phyloP scores from a whole-genome alignment of 2,329 filamentous ascomycete species.

The Fusarium floridanum region DNA sequence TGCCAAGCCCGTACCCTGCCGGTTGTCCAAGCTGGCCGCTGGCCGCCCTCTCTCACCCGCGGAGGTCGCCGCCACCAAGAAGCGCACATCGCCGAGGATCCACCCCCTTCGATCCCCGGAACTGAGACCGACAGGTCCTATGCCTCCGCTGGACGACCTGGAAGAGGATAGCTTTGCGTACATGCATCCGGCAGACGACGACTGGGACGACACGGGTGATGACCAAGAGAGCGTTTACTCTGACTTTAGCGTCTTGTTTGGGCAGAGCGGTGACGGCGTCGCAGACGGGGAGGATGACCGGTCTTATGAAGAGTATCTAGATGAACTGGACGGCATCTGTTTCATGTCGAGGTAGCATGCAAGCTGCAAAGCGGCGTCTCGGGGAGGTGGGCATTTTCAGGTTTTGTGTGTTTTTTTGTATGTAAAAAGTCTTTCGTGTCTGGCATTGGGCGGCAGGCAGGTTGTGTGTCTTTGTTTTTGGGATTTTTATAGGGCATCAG shows the following conservation, averaged over 20 bases:
- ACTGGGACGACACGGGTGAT: constrained; percentile 56
- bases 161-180: constrained; percentile 64
- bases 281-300: constrained; percentile 53
- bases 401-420: neutral
- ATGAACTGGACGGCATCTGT: constrained; percentile 68
- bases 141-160: constrained; percentile 48
- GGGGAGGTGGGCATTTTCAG: neutral
- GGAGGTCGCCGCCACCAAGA: constrained; percentile 44
- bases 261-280: constrained; percentile 45
- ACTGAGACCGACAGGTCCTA: constrained; percentile 38
- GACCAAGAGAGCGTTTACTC: constrained; percentile 67
- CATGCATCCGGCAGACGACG: constrained; percentile 60
- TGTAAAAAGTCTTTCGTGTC: constrained; percentile 29
- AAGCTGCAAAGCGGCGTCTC: constrained; percentile 4
- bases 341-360: constrained; percentile 54
- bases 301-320: constrained; percentile 67
- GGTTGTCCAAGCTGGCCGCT: constrained; percentile 46
- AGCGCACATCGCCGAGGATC: constrained; percentile 48
- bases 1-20: constrained; percentile 41
- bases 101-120: constrained; percentile 54
- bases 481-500: constrained; percentile 12
- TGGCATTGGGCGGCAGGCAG: constrained; percentile 18
- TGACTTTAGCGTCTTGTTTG: constrained; percentile 67
- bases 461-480: constrained; percentile 3
- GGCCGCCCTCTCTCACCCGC: constrained; percentile 47